These are phyloP conservation scores for Pseudoturritis turrita DNA, from an alignment of 345 rosid genomes.

Conservation along the genomic window DNA sequence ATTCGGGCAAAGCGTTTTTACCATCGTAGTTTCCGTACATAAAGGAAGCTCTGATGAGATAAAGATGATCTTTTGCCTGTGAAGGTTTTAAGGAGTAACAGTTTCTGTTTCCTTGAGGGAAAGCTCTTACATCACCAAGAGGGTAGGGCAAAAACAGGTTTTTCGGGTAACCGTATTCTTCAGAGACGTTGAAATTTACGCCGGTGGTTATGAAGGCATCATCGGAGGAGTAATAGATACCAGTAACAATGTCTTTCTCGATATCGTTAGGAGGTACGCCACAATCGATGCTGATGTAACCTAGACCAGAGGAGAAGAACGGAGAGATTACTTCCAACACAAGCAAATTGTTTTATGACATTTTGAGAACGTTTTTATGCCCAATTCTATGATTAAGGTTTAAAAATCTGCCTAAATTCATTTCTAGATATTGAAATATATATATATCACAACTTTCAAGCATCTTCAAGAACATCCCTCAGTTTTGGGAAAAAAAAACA, in stretches of 20 bases:
- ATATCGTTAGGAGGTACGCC: slow-evolving; percentile 2
- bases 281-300: slow-evolving; percentile 49
- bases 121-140: slow-evolving; percentile 24
- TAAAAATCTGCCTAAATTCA: background rate
- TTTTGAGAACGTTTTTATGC: background rate
- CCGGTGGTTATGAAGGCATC: slow-evolving; percentile 31
- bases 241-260: slow-evolving; percentile 12
- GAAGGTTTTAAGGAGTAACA: slow-evolving; percentile 33
- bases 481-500: background rate
- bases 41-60: slow-evolving; percentile 37
- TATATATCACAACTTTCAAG: background rate
- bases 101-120: slow-evolving; percentile 40
- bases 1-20: slow-evolving; percentile 23
- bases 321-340: background rate
- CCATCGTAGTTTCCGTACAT: slow-evolving; percentile 51
- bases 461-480: background rate
- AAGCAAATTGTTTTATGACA: background rate
- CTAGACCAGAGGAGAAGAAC: slow-evolving; percentile 19
- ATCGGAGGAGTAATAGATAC: slow-evolving; percentile 32
- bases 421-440: background rate
- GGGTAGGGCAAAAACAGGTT: background rate
- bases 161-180: background rate
- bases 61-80: slow-evolving; percentile 15
- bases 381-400: background rate
- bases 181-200: background rate